Base-by-base conservation (phyloP, 345 rosid genomes). In the Laguncularia racemosa region DNA sequence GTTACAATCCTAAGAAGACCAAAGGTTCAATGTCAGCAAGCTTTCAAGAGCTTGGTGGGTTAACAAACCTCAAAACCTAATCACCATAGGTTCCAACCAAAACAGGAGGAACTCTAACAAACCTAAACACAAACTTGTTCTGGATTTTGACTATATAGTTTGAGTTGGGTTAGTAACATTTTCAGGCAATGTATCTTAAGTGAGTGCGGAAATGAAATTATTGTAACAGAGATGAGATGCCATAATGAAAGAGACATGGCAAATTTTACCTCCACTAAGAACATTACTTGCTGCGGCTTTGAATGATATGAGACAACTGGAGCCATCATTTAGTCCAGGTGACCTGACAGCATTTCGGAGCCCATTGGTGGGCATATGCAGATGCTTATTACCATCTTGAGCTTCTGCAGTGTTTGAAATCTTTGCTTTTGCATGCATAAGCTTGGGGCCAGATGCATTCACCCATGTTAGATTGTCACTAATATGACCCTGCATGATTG, bases 341-440 rank as follows among this genome's bases (percentile, higher is more conserved):
- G 81, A 50, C 69, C 58, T 65, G 50, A 65, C 44, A 52, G 53
- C 15, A 58, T 65, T 68, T 20, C 71, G 67, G 33, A 56, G 57
- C 66, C 67, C 70, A 64, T 62, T 73, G 66, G 62, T 71, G 53
- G 58, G 67, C n/a, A 72, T 20, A 65, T 58, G 73, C 43, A 69
- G 52, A 58, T 70, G 75, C 63, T 73, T 84, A 48, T 74, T 78
- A 56, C 59, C 61, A 63, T 60, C 81, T 64, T 68, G 80, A n/a
- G 58, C 62, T 57, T 76, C 81, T 64, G 67, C 52, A 67, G 78
- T 72, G 59, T 77, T 79, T 8, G 19, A 26, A 16, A 61, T n/a
- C 53, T 55, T 68, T 51, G 69, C 84, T 78, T 79, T 77, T 51
- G 81, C 66, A 64, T 78, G 74, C 40, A 76, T 70, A 54, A 81